These are phyloP conservation scores for Crataegus laevigata DNA, from an alignment of 306 rosid species.

Conservation along the genomic window DNA sequence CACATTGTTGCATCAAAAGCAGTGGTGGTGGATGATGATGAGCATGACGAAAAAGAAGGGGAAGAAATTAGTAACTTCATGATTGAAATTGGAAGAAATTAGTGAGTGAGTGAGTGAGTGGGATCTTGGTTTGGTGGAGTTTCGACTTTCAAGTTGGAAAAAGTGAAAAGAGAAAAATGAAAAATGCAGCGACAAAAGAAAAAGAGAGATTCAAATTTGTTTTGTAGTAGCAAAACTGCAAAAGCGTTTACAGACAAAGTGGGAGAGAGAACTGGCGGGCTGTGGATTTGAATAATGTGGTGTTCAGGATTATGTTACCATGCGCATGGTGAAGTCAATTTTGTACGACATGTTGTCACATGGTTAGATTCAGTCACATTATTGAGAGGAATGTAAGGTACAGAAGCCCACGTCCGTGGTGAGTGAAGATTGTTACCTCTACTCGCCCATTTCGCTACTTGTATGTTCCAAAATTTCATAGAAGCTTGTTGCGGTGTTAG, in stretches of 20 bases:
- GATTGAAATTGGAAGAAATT: slow-evolving; percentile 2
- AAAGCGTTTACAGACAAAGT: not conserved
- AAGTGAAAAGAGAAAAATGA: slow-evolving; percentile 20
- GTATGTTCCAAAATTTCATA: too few relatives aligned
- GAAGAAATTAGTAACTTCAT: slow-evolving; percentile 48
- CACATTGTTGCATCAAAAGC: slow-evolving; percentile 34
- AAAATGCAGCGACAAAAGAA: slow-evolving; percentile 12
- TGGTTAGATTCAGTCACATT: not conserved
- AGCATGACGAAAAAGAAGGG: slow-evolving; percentile 35
- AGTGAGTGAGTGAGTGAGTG: not conserved
- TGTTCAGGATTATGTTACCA: slow-evolving; percentile 39
- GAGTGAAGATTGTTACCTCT: not conserved
- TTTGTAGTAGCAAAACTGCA: not conserved
- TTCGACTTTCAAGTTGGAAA: slow-evolving; percentile 26
- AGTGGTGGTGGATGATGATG: slow-evolving; percentile 23
- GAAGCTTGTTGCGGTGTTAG: not conserved
- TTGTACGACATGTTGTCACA: not conserved
- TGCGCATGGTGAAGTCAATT: slow-evolving; percentile 44
- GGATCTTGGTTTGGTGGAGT: slow-evolving; percentile 15
- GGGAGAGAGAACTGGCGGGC: slow-evolving; percentile 53
- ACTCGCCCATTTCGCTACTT: not conserved
- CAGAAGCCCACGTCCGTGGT: too few relatives aligned
- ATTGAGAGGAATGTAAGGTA: not conserved
- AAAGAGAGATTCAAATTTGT: slow-evolving; percentile 46
- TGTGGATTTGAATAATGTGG: slow-evolving; percentile 59